Evolutionary conservation across 306 rosid species (phyloP), one percentile per base, ranked within the genome.

Genomic region (Pyrus betulifolia): DNA sequence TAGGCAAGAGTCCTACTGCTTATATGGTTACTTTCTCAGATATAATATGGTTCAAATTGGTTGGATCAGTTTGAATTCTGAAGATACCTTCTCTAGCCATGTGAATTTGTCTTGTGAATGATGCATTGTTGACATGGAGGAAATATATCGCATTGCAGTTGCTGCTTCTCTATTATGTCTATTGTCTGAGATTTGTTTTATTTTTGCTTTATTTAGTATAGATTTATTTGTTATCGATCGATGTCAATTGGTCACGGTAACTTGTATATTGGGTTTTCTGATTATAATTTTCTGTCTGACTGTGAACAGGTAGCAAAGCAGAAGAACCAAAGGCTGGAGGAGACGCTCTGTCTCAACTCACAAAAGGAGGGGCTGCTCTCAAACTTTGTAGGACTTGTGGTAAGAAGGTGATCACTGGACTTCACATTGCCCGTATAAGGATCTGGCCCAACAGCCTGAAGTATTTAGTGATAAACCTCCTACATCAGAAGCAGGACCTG

Each of bases 331-430:
- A 90, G 86, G 78, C 21, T 81, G 82, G 85, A 12, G 88, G 89
- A 80, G 97, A 90, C 59, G 69, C 97, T 1, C 46, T 93, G 77
- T 64, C 82, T 31, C 90, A 81, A 75, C 72, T 87, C 49, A 81
- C 85, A 7, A 90, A 85, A 44, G 84, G 72, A n/a, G 93, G 96
- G 77, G 96, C 97, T 67, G 93, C 88, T 77, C 97, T 95, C 54
- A 95, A 89, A 94, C 88, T 95, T 23, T 95, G 98, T 82, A 86
- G 97, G 75, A 90, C 93, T 31, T 95, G 98, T 78, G 96, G 97
- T 57, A 95, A 89, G 86, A 92, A 95, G 98, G 98, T 69, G 98
- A 94, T 67, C 97, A 94, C 79, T 94, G 98, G 98, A 94, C 96
- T 67, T 89, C 98, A 25, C 87, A 91, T 82, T 94, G 98, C 74